These are phyloP conservation scores for Paxillus rubicundulus DNA, from an alignment of 768 basidiomycete genomes.

Conservation along the genomic window DNA sequence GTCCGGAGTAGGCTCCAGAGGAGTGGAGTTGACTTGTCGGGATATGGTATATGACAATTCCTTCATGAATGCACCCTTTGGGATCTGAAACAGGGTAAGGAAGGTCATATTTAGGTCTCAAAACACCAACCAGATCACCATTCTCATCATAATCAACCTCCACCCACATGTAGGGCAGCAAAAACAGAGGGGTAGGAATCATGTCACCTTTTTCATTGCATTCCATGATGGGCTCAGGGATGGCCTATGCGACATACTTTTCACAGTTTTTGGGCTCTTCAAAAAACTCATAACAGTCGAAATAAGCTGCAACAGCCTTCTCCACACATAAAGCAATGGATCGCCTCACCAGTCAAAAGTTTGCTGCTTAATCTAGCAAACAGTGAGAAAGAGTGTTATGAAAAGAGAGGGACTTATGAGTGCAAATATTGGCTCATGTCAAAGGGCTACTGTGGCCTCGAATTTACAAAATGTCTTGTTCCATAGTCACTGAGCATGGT, in stretches of 20 bases:
- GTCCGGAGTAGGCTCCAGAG: too few species aligned
- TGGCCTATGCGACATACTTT: neutral
- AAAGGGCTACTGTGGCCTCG: neutral
- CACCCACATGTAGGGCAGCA: constrained; percentile 1
- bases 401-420: constrained; percentile 7
- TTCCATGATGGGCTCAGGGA: neutral
- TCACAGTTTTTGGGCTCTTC: neutral
- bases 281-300: neutral
- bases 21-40: too few species aligned
- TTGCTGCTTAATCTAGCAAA: neutral
- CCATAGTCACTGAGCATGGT: neutral
- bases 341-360: neutral
- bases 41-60: too few species aligned
- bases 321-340: too few species aligned
- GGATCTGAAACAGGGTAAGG: too few species aligned
- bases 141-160: too few species aligned
- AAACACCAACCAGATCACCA: too few species aligned
- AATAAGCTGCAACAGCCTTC: neutral
- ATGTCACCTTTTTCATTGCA: neutral
- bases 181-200: neutral
- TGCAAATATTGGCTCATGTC: neutral
- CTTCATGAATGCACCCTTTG: too few species aligned
- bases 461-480: neutral
- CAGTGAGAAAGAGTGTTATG: neutral
- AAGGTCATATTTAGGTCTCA: too few species aligned